These are phyloP conservation scores for Aspergillus ochraceus DNA, from an alignment of 2,329 filamentous ascomycete genomes.

Conservation along the genomic window DNA sequence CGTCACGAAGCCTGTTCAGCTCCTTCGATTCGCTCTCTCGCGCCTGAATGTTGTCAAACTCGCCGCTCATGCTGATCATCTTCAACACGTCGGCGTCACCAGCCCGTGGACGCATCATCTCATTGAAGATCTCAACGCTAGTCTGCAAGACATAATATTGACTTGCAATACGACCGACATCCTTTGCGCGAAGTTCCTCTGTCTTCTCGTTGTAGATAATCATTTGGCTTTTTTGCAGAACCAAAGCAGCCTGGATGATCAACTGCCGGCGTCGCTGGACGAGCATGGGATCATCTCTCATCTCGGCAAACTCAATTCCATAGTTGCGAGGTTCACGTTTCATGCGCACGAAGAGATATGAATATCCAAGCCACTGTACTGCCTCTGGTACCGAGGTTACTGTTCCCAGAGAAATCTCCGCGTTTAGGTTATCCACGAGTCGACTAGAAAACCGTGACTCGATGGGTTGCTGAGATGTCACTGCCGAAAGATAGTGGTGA, in stretches of 20 bases:
- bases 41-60: conserved; percentile 96
- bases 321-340: conserved; percentile 86
- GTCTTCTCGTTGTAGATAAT: conserved; percentile 97
- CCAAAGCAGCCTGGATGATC: conserved; percentile 82
- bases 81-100: conserved; percentile 89
- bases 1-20: conserved; percentile 69
- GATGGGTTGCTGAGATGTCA: conserved; percentile 94
- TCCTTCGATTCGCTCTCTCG: conserved; percentile 89
- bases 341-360: conserved; percentile 97
- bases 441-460: conserved; percentile 95
- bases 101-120: conserved; percentile 81
- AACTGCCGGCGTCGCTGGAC: conserved; percentile 83
- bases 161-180: conserved; percentile 93
- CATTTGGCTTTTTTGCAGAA: conserved; percentile 93
- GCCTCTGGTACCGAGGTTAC: conserved; percentile 93
- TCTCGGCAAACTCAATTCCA: conserved; percentile 92
- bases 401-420: conserved; percentile 88
- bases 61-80: conserved; percentile 97
- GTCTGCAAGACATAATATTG: conserved; percentile 95
- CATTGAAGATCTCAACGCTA: conserved; percentile 94
- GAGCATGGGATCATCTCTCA: conserved; percentile 80
- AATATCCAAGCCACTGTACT: conserved; percentile 97
- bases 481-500: conserved; percentile 83
- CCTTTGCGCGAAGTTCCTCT: conserved; percentile 89
- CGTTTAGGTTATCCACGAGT: conserved; percentile 94